phyloP scores from a whole-genome alignment of 1,284 basidiomycete genomes.

The Fomitopsis betulina region DNA sequence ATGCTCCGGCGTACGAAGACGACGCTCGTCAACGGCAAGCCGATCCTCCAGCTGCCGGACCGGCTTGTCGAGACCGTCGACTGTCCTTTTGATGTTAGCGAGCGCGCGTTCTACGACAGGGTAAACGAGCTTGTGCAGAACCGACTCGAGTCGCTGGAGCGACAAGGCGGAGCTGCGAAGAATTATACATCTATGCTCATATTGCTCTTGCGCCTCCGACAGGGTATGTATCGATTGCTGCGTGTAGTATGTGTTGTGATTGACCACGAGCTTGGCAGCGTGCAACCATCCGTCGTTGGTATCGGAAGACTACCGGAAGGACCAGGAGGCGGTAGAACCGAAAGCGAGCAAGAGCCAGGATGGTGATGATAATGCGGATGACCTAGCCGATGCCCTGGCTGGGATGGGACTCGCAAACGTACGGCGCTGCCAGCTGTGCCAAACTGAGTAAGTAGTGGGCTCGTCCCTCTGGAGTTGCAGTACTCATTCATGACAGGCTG shows the following conservation, averaged over 20 bases:
- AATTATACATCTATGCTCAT: conserved; percentile 86
- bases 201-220: conserved; percentile 80
- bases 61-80: conserved; percentile 71
- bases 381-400: conserved; percentile 73
- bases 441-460: conserved; percentile 48
- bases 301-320: conserved; percentile 66
- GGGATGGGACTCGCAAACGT: conserved; percentile 59
- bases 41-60: conserved; percentile 80
- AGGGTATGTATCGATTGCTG: conserved; percentile 50
- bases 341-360: conserved; percentile 47
- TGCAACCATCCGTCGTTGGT: conserved; percentile 88
- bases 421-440: conserved; percentile 73
- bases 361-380: conserved; percentile 58
- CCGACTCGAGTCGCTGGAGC: conserved; percentile 70
- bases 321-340: conserved; percentile 71
- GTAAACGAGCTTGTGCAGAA: conserved; percentile 74
- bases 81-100: conserved; percentile 69
- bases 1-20: conserved; percentile 93
- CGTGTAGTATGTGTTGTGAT: no score
- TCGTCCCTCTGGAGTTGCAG: background rate
- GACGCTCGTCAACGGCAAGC: conserved; percentile 79
- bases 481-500: conserved; percentile 28
- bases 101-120: conserved; percentile 78
- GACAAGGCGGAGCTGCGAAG: conserved; percentile 46
- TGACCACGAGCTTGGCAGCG: conserved; percentile 39